Percentiles rank a stretch among this genome's conserved stretches.
Evolutionary conservation across 2,329 filamentous ascomycete genomes (phyloP).

Genomic region (Trichothecium roseum): DNA sequence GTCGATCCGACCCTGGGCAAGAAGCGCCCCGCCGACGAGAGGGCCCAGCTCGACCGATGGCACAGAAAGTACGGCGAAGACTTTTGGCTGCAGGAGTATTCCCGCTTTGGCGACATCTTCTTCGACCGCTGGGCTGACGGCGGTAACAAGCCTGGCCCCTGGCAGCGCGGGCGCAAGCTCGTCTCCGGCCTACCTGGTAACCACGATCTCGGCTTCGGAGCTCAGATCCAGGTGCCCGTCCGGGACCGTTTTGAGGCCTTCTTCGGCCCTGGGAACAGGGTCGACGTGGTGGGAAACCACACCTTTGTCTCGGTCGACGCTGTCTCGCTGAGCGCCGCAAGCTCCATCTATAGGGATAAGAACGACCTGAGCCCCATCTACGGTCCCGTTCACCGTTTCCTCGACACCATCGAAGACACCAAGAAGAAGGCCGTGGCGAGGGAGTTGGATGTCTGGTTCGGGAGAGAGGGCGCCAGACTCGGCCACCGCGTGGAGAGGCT

Average conservation of each 20-base stretch:
- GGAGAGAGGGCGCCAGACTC: slow-evolving; percentile 41
- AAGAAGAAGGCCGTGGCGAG: slow-evolving; percentile 60
- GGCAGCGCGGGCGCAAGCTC: slow-evolving; percentile 62
- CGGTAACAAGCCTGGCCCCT: slow-evolving; percentile 40
- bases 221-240: slow-evolving; percentile 70
- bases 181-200: slow-evolving; percentile 86
- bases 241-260: slow-evolving; percentile 75
- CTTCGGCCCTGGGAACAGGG: slow-evolving; percentile 84
- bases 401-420: slow-evolving; percentile 52
- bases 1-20: slow-evolving; percentile 49
- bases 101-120: slow-evolving; percentile 79
- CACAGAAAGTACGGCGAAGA: slow-evolving; percentile 66
- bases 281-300: slow-evolving; percentile 90
- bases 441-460: slow-evolving; percentile 56
- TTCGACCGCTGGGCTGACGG: slow-evolving; percentile 56
- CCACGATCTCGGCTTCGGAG: slow-evolving; percentile 87
- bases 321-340: slow-evolving; percentile 71
- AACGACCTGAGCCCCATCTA: slow-evolving; percentile 56
- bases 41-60: slow-evolving; percentile 50
- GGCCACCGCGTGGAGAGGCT: slow-evolving; percentile 50
- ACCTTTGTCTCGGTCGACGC: slow-evolving; percentile 88
- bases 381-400: slow-evolving; percentile 64
- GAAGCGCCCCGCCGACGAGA: slow-evolving; percentile 39
- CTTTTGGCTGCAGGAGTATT: slow-evolving; percentile 83
- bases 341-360: slow-evolving; percentile 37